These are phyloP conservation scores for Macrocybe gigantea DNA, from an alignment of 768 basidiomycete species.

Conservation along the genomic window DNA sequence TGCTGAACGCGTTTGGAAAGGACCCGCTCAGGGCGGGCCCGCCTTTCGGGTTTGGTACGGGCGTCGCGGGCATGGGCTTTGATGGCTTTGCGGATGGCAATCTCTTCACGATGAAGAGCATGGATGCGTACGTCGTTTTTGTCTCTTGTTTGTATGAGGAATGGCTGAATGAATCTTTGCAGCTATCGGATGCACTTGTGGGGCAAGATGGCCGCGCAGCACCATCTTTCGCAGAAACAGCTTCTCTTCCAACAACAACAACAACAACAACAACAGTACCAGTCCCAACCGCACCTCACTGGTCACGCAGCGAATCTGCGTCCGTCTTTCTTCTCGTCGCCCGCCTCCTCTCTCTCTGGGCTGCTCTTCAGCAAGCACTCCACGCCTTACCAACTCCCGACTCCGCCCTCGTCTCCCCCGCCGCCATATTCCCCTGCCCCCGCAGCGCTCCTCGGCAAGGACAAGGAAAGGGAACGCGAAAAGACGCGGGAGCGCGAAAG, in stretches of 20 bases:
- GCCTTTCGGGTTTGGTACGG: constrained; percentile 9
- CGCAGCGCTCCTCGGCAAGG: constrained; percentile 10
- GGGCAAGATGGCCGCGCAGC: constrained; percentile 84
- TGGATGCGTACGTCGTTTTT: constrained; percentile 60
- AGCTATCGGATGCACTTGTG: constrained; percentile 88
- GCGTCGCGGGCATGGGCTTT: constrained; percentile 38
- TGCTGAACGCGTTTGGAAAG: constrained; percentile 37
- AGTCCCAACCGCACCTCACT: constrained; percentile 9
- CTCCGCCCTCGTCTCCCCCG: constrained; percentile 5
- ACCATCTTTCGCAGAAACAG: constrained; percentile 33
- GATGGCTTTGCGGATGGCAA: constrained; percentile 77
- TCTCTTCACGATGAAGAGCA: constrained; percentile 80
- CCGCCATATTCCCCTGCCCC: constrained; percentile 9
- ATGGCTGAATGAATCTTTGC: constrained; percentile 7
- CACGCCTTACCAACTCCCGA: constrained; percentile 1
- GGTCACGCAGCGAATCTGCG: constrained; percentile 8
- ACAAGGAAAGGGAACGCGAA: constrained; percentile 14
- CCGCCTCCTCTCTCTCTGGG: constrained; percentile 16
- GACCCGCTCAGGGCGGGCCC: constrained; percentile 10
- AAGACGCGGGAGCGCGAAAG: constrained; percentile 17
- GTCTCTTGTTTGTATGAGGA: constrained; percentile 3
- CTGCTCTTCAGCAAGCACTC: constrained; percentile 45
- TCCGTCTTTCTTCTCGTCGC: constrained; percentile 21
- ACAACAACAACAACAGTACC: constrained; percentile 29
- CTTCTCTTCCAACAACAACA: constrained; percentile 24